Conservation (phyloP, 2,329 filamentous ascomycete species). For the Myriosclerotinia duriaeana region DNA sequence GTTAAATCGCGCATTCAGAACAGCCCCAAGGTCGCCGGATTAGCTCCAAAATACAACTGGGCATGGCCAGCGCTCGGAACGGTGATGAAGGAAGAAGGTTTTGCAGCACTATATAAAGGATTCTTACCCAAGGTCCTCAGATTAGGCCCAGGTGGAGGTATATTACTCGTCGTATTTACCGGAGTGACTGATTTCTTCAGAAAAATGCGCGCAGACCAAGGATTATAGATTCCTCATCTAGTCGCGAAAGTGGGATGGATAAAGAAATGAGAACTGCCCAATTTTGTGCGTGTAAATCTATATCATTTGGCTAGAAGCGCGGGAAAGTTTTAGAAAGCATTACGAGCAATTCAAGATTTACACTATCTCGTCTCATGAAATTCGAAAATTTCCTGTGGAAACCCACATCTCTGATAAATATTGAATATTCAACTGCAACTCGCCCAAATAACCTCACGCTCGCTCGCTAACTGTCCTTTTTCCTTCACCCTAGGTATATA, state of each 20-base stretch:
- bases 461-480: neutral
- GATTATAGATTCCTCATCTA: neutral
- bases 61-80: slow-evolving; percentile 84
- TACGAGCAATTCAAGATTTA: neutral
- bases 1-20: slow-evolving; percentile 99
- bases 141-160: slow-evolving; percentile 62
- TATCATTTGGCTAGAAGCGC: slow-evolving; percentile 1
- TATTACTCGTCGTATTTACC: slow-evolving; percentile 83
- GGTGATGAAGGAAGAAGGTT: slow-evolving; percentile 91
- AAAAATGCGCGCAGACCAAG: slow-evolving; percentile 47
- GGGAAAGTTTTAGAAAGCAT: neutral
- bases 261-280: neutral
- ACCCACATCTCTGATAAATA: neutral
- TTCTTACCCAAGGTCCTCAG: slow-evolving; percentile 93
- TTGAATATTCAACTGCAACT: neutral
- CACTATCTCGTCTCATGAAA: neutral
- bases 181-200: slow-evolving; percentile 92
- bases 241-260: neutral
- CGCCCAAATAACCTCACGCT: neutral
- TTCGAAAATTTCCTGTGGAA: neutral
- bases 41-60: slow-evolving; percentile 96
- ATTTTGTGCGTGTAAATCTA: neutral
- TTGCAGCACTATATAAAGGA: slow-evolving; percentile 91
- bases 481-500: neutral
- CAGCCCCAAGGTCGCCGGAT: slow-evolving; percentile 76